Percentiles rank a stretch among this genome's conserved stretches.
Evolutionary conservation across 371 early-diverging fungal genomes (phyloP).

Genomic region (Circinella umbellata): DNA sequence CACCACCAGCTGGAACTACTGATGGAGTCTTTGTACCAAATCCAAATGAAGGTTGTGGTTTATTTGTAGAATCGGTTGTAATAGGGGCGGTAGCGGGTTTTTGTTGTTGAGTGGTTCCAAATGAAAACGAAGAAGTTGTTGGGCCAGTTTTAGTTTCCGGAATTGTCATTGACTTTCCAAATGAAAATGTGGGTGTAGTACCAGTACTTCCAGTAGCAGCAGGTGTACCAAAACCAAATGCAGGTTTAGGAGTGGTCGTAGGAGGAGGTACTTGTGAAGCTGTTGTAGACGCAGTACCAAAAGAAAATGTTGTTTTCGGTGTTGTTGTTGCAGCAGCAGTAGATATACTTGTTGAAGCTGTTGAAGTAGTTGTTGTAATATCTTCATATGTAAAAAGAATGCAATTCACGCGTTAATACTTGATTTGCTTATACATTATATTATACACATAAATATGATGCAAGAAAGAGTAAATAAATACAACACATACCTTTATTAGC

Average conservation of each 20-base stretch:
- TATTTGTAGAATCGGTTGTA: too few relatives aligned
- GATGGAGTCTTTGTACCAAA: too few relatives aligned
- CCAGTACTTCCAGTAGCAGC: not conserved
- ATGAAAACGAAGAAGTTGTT: not conserved
- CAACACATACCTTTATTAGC: not conserved
- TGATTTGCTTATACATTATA: too few relatives aligned
- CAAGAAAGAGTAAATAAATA: too few relatives aligned
- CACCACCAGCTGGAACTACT: too few relatives aligned
- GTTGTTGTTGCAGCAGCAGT: not conserved
- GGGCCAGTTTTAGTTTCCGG: not conserved
- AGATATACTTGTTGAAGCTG: not conserved
- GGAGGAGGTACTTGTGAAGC: not conserved
- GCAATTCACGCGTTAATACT: too few relatives aligned
- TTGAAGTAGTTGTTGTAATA: not conserved
- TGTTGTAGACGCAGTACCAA: not conserved
- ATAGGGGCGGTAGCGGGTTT: too few relatives aligned
- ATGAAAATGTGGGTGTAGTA: not conserved
- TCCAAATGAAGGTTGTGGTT: too few relatives aligned
- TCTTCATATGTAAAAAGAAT: too few relatives aligned
- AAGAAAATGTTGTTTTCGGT: too few relatives aligned
- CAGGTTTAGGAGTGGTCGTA: not conserved
- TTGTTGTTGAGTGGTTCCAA: not conserved
- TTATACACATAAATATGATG: too few relatives aligned
- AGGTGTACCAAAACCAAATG: too few relatives aligned
- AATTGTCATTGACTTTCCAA: not conserved